Evolutionary conservation across 345 rosid species (phyloP).

Genomic region (Aquilaria yunnanensis): DNA sequence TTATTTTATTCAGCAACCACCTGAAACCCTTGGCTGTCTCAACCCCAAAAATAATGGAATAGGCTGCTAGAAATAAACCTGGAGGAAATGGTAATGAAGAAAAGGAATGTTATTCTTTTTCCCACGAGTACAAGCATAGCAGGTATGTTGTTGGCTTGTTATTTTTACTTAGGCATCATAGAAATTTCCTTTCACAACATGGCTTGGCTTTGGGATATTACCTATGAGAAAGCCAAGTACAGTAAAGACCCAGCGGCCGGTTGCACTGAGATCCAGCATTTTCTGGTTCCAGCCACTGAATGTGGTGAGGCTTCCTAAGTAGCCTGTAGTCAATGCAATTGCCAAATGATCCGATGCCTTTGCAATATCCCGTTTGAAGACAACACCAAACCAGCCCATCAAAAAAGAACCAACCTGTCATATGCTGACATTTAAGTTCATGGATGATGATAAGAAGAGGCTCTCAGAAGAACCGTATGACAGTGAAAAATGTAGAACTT

Average conservation of each 20-base stretch:
- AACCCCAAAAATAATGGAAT: constrained; percentile 69
- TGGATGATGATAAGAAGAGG: too few relatives aligned
- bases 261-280: constrained; percentile 77
- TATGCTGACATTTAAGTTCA: too few relatives aligned
- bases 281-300: constrained; percentile 98
- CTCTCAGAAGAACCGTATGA: too few relatives aligned
- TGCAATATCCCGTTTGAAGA: constrained; percentile 67
- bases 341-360: constrained; percentile 60
- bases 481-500: too few relatives aligned
- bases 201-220: constrained; percentile 17
- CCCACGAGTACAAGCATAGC: neutral
- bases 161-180: neutral
- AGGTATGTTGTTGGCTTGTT: neutral
- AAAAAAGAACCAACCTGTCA: constrained; percentile 84
- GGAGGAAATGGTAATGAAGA: constrained; percentile 11
- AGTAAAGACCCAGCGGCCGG: constrained; percentile 70
- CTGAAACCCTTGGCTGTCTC: constrained; percentile 79
- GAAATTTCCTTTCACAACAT: neutral
- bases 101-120: neutral
- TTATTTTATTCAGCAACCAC: constrained; percentile 31
- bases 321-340: constrained; percentile 81
- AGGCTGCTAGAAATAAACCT: constrained; percentile 79
- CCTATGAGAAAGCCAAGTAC: constrained; percentile 67
- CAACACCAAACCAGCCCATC: constrained; percentile 97
- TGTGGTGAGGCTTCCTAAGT: constrained; percentile 90